Conservation (phyloP, 176 grass and related monocot species). For the Avena insularis region DNA sequence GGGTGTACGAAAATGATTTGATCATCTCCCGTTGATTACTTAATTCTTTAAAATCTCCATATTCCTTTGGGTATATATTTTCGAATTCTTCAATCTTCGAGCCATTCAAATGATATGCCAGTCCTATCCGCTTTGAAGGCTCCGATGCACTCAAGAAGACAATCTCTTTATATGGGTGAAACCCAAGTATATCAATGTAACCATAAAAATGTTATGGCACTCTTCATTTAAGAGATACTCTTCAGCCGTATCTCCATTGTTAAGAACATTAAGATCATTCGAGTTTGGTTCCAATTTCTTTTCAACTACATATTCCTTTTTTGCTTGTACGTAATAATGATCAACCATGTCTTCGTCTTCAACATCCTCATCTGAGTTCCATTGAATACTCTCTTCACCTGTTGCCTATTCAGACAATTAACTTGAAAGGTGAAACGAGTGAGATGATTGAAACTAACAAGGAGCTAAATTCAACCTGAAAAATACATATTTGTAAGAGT, state of each 20-base stretch:
- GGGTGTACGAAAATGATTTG: background rate
- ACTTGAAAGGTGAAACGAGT: background rate
- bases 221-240: background rate
- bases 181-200: background rate
- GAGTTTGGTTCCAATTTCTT: too few species aligned
- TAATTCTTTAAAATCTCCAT: background rate
- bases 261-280: background rate
- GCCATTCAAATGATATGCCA: background rate
- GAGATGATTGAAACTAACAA: background rate
- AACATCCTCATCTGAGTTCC: too few species aligned
- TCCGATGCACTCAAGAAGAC: background rate
- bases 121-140: background rate
- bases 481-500: background rate
- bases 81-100: background rate
- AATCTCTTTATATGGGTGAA: constrained; percentile 9
- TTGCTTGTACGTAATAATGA: too few species aligned
- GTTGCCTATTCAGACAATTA: background rate
- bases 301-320: background rate
- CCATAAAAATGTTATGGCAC: background rate
- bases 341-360: too few species aligned
- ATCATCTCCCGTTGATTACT: background rate
- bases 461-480: background rate
- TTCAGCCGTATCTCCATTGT: background rate
- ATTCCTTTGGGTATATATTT: background rate
- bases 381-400: too few species aligned